These are phyloP conservation scores for Geotrichum bryndzae DNA, from an alignment of 1,139 yeast species.

Conservation along the genomic window DNA sequence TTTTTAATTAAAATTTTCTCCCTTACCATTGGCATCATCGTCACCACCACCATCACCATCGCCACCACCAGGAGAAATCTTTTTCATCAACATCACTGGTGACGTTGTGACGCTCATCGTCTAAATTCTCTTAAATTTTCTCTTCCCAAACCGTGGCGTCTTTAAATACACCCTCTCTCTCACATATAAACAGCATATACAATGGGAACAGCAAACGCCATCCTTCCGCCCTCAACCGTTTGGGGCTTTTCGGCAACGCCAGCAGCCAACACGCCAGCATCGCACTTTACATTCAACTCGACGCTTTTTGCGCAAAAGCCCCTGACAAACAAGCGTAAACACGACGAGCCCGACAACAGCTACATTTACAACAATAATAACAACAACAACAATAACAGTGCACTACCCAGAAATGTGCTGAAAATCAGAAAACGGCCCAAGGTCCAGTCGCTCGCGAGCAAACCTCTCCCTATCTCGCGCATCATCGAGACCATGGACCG, in stretches of 20 bases:
- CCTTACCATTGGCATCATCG: background rate
- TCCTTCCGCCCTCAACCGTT: conserved; percentile 17
- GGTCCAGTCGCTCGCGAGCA: conserved; percentile 25
- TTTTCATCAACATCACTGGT: background rate
- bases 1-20: background rate
- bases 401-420: background rate
- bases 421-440: conserved; percentile 11
- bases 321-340: background rate
- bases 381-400: background rate
- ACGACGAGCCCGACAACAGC: background rate
- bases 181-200: no score
- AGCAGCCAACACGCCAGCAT: background rate
- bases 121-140: background rate
- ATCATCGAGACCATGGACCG: conserved; percentile 64
- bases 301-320: background rate
- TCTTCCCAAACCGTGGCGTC: background rate
- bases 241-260: conserved; percentile 16
- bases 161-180: background rate
- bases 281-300: background rate
- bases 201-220: conserved; percentile 16
- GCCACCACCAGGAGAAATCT: background rate
- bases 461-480: conserved; percentile 51
- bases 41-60: background rate
- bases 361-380: background rate
- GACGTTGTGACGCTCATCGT: background rate